Conservation (phyloP, 2,329 filamentous ascomycete genomes). For the Colletotrichum karsti region DNA sequence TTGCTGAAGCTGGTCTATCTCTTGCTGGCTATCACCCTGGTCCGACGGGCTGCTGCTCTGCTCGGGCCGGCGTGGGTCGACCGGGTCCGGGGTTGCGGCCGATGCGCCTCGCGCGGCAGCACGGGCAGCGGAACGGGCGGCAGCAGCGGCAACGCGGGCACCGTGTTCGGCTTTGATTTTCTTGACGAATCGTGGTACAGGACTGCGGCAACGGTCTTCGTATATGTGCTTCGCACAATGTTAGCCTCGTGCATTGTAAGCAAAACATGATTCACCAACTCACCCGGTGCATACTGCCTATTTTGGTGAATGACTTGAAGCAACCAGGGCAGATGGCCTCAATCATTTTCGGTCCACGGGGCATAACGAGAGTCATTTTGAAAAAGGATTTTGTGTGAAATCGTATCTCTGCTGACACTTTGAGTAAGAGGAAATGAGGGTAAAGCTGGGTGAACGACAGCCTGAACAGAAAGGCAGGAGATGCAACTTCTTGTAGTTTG, state of each 20-base stretch:
- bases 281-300: slow-evolving; percentile 18
- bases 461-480: too few species aligned
- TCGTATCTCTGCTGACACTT: neutral
- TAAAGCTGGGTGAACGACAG: too few species aligned
- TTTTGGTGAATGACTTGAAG: slow-evolving; percentile 16
- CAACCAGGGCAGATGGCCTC: slow-evolving; percentile 16
- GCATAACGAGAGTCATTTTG: neutral
- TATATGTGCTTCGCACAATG: neutral
- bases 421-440: neutral
- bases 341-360: slow-evolving; percentile 3
- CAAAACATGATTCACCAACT: neutral
- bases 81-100: neutral
- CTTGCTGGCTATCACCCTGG: neutral
- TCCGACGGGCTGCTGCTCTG: neutral
- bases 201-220: slow-evolving; percentile 11
- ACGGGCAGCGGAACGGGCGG: slow-evolving; percentile 7
- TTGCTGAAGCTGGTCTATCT: too few species aligned
- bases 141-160: slow-evolving; percentile 10
- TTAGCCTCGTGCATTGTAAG: neutral
- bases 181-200: slow-evolving; percentile 9
- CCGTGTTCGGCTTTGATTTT: slow-evolving; percentile 7
- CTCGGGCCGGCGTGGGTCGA: neutral
- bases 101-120: slow-evolving; percentile 1
- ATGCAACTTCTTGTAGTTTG: too few species aligned
- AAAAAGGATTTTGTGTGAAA: neutral